These are phyloP conservation scores for Calocybe gambosa DNA, from an alignment of 1,284 basidiomycete species.

Conservation along the genomic window DNA sequence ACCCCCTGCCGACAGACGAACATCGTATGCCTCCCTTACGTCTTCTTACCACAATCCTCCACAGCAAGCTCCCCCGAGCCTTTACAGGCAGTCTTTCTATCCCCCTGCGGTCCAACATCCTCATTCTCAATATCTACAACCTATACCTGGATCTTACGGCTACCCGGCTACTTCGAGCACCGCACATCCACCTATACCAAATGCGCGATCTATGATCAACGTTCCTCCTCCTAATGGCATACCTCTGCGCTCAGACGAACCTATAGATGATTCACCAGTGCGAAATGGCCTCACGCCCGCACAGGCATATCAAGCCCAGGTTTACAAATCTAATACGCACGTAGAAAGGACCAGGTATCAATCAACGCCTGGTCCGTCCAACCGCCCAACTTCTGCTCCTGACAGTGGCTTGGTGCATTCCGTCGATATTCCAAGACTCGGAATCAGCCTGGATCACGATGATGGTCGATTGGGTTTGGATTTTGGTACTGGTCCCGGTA, in stretches of 20 bases:
- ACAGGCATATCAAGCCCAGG: constrained; percentile 74
- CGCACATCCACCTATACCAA: constrained; percentile 27
- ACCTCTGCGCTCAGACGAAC: constrained; percentile 45
- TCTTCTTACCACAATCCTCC: constrained; percentile 15
- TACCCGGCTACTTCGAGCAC: constrained; percentile 32
- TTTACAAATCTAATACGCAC: constrained; percentile 44
- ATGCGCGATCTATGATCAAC: constrained; percentile 49
- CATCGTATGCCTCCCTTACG: constrained; percentile 24
- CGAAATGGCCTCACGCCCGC: constrained; percentile 61
- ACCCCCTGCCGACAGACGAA: constrained; percentile 23
- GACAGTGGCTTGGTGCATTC: constrained; percentile 23
- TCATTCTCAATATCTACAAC: constrained; percentile 23
- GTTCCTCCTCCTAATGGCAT: constrained; percentile 36
- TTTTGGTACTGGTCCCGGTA: constrained; percentile 30
- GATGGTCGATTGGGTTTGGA: constrained; percentile 51
- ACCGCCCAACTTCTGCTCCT: constrained; percentile 22
- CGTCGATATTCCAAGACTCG: constrained; percentile 35
- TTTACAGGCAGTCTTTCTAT: constrained; percentile 27
- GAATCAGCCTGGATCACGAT: constrained; percentile 48
- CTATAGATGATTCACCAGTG: constrained; percentile 47
- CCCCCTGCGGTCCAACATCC: constrained; percentile 22
- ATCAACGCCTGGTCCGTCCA: constrained; percentile 23
- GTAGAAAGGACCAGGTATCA: constrained; percentile 22
- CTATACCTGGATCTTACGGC: constrained; percentile 24
- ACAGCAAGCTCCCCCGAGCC: constrained; percentile 16